Evolutionary conservation across 768 basidiomycete genomes (phyloP).

Genomic region (Phylloporus sp.): DNA sequence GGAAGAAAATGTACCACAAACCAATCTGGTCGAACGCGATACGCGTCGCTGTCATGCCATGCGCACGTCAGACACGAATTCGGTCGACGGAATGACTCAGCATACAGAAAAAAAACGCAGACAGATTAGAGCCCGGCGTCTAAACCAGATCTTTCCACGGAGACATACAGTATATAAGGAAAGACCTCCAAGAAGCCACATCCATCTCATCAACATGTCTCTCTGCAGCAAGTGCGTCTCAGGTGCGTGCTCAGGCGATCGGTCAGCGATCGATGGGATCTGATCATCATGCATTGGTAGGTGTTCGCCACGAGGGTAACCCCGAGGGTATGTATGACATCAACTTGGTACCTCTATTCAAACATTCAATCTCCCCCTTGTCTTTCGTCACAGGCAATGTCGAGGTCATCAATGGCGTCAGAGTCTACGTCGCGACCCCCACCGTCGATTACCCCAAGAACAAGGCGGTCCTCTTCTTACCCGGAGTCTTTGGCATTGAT

Average conservation of each 20-base stretch:
- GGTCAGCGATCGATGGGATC: neutral
- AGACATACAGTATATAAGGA: constrained; percentile 14
- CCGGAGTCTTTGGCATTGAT: constrained; percentile 49
- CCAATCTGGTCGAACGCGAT: too few species aligned
- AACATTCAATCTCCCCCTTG: neutral
- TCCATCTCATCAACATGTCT: constrained; percentile 35
- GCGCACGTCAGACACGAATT: neutral
- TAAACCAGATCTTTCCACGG: neutral
- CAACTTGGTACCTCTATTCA: neutral
- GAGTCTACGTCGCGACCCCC: constrained; percentile 52
- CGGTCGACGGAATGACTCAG: neutral
- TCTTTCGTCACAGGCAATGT: constrained; percentile 31
- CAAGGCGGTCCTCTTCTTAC: constrained; percentile 51
- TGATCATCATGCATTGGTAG: constrained; percentile 19
- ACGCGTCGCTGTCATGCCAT: neutral
- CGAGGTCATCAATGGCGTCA: constrained; percentile 44
- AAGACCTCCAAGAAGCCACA: neutral
- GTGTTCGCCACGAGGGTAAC: constrained; percentile 48
- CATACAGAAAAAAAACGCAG: neutral
- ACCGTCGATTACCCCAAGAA: constrained; percentile 45
- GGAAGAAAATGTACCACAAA: too few species aligned
- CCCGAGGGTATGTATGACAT: constrained; percentile 34
- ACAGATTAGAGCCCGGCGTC: neutral
- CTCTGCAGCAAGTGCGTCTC: constrained; percentile 52
- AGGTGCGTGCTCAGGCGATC: constrained; percentile 31